These are phyloP conservation scores for Penicillium sp. DNA, from an alignment of 2,329 filamentous ascomycete genomes.

Conservation along the genomic window DNA sequence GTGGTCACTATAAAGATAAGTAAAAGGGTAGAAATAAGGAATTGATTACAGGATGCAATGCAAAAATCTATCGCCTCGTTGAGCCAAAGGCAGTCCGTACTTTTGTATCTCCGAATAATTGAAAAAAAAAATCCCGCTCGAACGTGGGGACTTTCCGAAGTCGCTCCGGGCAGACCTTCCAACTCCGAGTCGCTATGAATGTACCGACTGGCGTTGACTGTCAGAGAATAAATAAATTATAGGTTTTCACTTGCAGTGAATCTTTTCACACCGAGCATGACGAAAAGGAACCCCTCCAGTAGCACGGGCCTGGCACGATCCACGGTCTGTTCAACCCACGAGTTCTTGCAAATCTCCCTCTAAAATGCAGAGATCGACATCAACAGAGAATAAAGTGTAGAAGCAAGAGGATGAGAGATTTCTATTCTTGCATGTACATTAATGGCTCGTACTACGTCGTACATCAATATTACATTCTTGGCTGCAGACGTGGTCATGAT, in stretches of 20 bases:
- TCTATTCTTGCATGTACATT: neutral
- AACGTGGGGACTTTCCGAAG: neutral
- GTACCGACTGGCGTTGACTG: neutral
- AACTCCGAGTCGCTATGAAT: neutral
- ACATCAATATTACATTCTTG: neutral
- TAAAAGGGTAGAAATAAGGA: neutral
- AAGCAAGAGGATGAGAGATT: neutral
- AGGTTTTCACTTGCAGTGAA: neutral
- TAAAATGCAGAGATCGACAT: neutral
- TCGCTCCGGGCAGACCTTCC: neutral
- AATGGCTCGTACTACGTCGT: neutral
- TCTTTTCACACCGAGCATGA: neutral
- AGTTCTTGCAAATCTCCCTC: neutral
- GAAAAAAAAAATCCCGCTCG: neutral
- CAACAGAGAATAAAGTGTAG: neutral
- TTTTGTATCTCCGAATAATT: neutral
- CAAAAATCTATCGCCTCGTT: neutral
- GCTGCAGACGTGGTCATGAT: neutral
- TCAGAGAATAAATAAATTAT: neutral
- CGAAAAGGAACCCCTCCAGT: neutral
- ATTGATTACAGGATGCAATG: neutral
- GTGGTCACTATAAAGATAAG: neutral
- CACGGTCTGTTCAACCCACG: neutral
- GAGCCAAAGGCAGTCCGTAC: neutral
- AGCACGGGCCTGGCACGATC: neutral